phyloP scores from a whole-genome alignment of 345 rosid species.

The Chamaenerion angustifolium region DNA sequence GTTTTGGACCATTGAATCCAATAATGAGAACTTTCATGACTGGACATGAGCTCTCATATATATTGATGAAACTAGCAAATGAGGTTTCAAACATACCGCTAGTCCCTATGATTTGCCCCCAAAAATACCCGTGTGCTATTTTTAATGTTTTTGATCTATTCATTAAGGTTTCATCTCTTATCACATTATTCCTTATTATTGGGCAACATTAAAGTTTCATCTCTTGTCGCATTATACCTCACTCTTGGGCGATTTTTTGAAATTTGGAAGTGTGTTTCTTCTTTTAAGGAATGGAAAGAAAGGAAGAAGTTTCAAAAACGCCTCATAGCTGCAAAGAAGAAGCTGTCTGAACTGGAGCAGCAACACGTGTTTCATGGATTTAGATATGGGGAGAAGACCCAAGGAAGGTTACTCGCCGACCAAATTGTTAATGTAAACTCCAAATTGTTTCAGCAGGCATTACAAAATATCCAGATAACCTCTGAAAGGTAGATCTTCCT shows the following conservation, averaged over 20 bases:
- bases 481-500: conserved; percentile 35
- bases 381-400: conserved; percentile 57
- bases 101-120: too few species aligned
- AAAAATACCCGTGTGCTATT: too few species aligned
- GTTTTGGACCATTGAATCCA: too few species aligned
- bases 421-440: conserved; percentile 58
- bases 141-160: too few species aligned
- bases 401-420: conserved; percentile 51
- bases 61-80: too few species aligned
- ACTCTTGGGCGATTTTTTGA: neutral
- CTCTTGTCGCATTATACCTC: too few species aligned
- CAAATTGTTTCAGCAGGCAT: conserved; percentile 61
- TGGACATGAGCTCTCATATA: too few species aligned
- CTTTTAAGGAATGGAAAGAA: conserved; percentile 85
- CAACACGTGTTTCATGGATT: conserved; percentile 81
- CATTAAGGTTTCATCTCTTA: too few species aligned
- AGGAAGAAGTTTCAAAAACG: conserved; percentile 57
- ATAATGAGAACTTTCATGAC: too few species aligned
- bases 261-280: neutral
- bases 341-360: conserved; percentile 65
- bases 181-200: neutral
- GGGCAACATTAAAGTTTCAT: neutral
- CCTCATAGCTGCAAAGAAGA: conserved; percentile 79
- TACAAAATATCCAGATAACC: conserved; percentile 36
- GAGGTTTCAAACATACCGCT: too few species aligned